A percentile compares a stretch with the other conserved stretches of the same genome.
phyloP scores from a whole-genome alignment of 1,284 basidiomycete species.

The Ganoderma lingzhi region DNA sequence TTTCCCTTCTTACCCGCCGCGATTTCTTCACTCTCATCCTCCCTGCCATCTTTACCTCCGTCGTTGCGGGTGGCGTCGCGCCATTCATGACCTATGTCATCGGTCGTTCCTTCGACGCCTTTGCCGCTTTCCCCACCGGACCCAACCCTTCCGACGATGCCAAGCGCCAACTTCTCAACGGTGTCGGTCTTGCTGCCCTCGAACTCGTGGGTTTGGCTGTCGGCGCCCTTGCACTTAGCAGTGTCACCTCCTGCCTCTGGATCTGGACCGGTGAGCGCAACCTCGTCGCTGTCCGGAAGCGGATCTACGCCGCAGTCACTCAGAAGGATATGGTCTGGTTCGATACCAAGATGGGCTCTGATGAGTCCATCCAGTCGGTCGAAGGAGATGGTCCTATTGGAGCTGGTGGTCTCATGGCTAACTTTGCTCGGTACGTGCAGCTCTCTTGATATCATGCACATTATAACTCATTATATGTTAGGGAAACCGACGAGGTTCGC shows the following conservation, averaged over 20 bases:
- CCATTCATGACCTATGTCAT: slow-evolving; percentile 95
- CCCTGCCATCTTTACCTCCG: slow-evolving; percentile 77
- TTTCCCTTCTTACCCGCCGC: slow-evolving; percentile 65
- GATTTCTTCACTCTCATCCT: slow-evolving; percentile 68
- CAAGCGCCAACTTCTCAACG: slow-evolving; percentile 63
- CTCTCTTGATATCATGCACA: slow-evolving; percentile 11
- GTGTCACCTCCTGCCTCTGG: slow-evolving; percentile 84
- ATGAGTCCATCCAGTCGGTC: slow-evolving; percentile 54
- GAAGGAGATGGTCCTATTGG: slow-evolving; percentile 69
- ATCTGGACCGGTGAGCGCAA: slow-evolving; percentile 89
- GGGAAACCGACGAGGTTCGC: slow-evolving; percentile 95
- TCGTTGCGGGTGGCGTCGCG: slow-evolving; percentile 81
- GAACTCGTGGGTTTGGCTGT: slow-evolving; percentile 78
- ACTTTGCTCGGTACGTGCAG: slow-evolving; percentile 81
- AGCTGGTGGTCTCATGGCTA: slow-evolving; percentile 94
- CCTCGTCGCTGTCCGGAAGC: slow-evolving; percentile 71
- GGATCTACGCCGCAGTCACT: slow-evolving; percentile 77
- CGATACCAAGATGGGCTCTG: slow-evolving; percentile 81
- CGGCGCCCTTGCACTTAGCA: slow-evolving; percentile 77
- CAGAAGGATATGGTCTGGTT: slow-evolving; percentile 88
- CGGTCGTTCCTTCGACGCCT: slow-evolving; percentile 87
- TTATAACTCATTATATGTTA: slow-evolving; percentile 42
- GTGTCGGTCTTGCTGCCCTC: slow-evolving; percentile 69
- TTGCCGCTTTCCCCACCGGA: slow-evolving; percentile 63
- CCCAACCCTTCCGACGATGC: slow-evolving; percentile 54